A percentile compares a stretch with the other conserved stretches of the same genome.
phyloP scores from a whole-genome alignment of 2,329 filamentous ascomycete genomes.

The Venturia asperata region DNA sequence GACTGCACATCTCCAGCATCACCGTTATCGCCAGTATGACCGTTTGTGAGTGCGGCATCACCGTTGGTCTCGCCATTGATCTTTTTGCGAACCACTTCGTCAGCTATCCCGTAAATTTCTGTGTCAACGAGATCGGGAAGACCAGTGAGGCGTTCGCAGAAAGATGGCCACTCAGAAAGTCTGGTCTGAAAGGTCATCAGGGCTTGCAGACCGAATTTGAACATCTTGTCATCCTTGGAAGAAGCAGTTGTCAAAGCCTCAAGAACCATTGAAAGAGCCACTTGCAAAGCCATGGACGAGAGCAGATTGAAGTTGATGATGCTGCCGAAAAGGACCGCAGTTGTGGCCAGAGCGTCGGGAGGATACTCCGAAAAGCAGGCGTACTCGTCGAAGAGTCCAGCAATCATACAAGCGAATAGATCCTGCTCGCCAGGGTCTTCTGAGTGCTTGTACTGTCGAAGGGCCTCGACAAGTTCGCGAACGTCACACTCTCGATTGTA shows the following conservation, averaged over 20 bases:
- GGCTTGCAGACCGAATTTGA: conserved; percentile 94
- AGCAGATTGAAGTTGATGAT: conserved; percentile 93
- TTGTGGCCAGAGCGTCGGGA: conserved; percentile 89
- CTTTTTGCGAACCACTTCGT: conserved; percentile 67
- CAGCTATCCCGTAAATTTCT: conserved; percentile 73
- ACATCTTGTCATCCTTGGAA: conserved; percentile 71
- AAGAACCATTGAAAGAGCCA: conserved; percentile 95
- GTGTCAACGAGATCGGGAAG: conserved; percentile 78
- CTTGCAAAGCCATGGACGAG: conserved; percentile 80
- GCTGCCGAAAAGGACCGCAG: conserved; percentile 90
- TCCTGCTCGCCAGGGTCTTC: conserved; percentile 80
- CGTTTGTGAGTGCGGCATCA: conserved; percentile 59
- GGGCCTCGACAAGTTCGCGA: conserved; percentile 72
- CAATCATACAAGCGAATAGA: conserved; percentile 96
- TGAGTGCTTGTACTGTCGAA: conserved; percentile 84
- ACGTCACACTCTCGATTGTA: conserved; percentile 87
- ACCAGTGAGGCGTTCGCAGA: conserved; percentile 76
- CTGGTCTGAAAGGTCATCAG: conserved; percentile 79
- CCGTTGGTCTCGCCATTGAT: conserved; percentile 52
- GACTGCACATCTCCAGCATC: conserved; percentile 38
- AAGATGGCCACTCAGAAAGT: conserved; percentile 89
- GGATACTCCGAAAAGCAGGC: conserved; percentile 93
- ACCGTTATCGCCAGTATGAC: conserved; percentile 53
- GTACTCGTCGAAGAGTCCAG: conserved; percentile 95
- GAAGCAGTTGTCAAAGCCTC: conserved; percentile 72